Percentiles rank a stretch among this genome's conserved stretches.
phyloP scores from a whole-genome alignment of 2,329 filamentous ascomycete genomes.

The Botrytis fabae region DNA sequence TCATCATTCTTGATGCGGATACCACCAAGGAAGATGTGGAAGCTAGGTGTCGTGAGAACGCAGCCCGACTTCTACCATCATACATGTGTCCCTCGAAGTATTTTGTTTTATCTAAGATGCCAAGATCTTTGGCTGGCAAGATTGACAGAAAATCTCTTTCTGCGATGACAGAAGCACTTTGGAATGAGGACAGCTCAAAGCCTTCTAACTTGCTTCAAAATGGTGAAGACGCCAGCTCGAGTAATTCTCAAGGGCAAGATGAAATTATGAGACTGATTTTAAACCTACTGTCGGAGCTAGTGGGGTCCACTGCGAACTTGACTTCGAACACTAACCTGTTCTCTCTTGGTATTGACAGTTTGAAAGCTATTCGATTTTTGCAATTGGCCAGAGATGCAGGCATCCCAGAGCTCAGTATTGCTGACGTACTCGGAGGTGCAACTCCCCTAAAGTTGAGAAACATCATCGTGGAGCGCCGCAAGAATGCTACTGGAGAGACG shows the following conservation, averaged over 20 bases:
- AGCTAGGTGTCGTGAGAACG: not conserved
- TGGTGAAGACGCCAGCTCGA: not conserved
- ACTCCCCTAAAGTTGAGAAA: not conserved
- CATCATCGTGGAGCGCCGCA: not conserved
- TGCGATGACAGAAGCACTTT: not conserved
- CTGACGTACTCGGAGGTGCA: constrained; percentile 13
- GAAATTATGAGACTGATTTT: not conserved
- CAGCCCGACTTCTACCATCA: not conserved
- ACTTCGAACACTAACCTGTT: constrained; percentile 5
- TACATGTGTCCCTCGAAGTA: constrained; percentile 17
- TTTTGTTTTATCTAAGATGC: constrained; percentile 8
- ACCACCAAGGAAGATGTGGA: not conserved
- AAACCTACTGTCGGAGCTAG: not conserved
- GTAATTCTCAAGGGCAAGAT: not conserved
- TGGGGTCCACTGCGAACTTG: not conserved
- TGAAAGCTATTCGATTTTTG: constrained; percentile 13
- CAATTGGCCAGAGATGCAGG: constrained; percentile 11
- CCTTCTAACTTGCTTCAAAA: not conserved
- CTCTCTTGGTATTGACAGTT: constrained; percentile 9
- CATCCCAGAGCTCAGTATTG: constrained; percentile 8
- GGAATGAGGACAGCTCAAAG: not conserved
- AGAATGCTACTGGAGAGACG: not conserved
- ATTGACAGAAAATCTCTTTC: constrained; percentile 15
- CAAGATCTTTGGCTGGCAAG: constrained; percentile 17
- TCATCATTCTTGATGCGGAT: not conserved